phyloP scores from a whole-genome alignment of 2,329 filamentous ascomycete genomes.

The Monilinia aucupariae region DNA sequence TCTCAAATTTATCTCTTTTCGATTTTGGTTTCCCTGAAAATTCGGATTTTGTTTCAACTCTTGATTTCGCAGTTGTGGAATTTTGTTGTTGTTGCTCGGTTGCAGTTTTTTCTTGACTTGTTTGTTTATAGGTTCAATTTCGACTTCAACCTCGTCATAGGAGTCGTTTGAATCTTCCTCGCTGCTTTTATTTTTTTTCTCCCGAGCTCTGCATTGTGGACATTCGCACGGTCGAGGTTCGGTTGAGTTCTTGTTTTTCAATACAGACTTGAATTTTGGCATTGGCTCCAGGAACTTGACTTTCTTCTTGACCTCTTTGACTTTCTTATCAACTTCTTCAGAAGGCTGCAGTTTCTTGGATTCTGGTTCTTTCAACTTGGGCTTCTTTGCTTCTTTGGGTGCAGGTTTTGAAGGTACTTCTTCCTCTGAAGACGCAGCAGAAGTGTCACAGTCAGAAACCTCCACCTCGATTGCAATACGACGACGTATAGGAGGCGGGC shows the following conservation, averaged over 20 bases:
- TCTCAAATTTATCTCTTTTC: not conserved
- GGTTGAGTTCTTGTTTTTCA: not conserved
- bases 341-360: not conserved
- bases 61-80: not conserved
- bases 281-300: constrained; percentile 9
- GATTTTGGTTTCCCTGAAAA: not conserved
- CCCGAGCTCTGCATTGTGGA: not conserved
- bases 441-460: constrained; percentile 3
- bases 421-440: not conserved
- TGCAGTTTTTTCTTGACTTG: not conserved
- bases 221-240: constrained; percentile 1
- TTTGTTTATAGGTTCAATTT: constrained; percentile 3
- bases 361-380: not conserved
- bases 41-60: not conserved
- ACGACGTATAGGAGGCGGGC: not conserved
- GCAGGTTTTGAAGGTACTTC: not conserved
- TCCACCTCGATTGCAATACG: not conserved
- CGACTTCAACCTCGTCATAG: not conserved
- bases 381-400: not conserved
- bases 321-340: constrained; percentile 4
- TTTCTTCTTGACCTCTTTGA: constrained; percentile 5
- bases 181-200: constrained; percentile 12
- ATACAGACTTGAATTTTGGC: constrained; percentile 10
- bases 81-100: not conserved
- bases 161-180: constrained; percentile 9